A percentile compares a stretch with the other conserved stretches of the same genome.
phyloP scores from a whole-genome alignment of 2,329 filamentous ascomycete genomes.

The Pseudocercospora cruenta region DNA sequence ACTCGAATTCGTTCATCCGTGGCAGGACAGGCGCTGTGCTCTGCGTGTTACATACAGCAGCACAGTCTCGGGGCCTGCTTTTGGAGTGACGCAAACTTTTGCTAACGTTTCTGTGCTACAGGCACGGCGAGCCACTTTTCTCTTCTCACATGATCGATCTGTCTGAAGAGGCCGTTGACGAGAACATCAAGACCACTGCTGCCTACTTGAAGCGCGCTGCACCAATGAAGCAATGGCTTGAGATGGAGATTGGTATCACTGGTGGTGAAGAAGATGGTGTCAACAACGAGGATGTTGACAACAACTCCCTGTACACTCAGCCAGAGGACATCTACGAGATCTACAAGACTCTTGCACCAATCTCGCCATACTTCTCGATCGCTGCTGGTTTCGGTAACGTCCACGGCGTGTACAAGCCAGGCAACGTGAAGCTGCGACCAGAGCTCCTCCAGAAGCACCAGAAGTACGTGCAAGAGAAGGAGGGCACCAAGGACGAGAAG shows the following conservation, averaged over 20 bases:
- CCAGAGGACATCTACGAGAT: conserved; percentile 94
- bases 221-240: conserved; percentile 98
- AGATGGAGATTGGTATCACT: conserved; percentile 97
- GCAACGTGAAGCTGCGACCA: conserved; percentile 95
- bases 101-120: background rate
- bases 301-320: conserved; percentile 96
- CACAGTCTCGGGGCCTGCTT: background rate
- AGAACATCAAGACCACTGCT: conserved; percentile 89
- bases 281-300: conserved; percentile 97
- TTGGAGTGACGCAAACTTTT: background rate
- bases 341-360: conserved; percentile 79
- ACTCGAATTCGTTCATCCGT: background rate
- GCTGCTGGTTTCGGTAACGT: conserved; percentile 98
- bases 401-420: conserved; percentile 98
- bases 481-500: conserved; percentile 73
- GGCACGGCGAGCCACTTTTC: conserved; percentile 86
- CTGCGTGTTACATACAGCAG: background rate
- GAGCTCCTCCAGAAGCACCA: conserved; percentile 98
- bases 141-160: conserved; percentile 98
- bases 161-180: conserved; percentile 86
- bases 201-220: conserved; percentile 92
- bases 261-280: conserved; percentile 98
- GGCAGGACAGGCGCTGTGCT: background rate
- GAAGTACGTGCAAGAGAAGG: conserved; percentile 82
- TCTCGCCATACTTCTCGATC: conserved; percentile 97